phyloP scores from a whole-genome alignment of 225 moss, liverwort and hornwort genomes.

The Thuidium tamariscinum region DNA sequence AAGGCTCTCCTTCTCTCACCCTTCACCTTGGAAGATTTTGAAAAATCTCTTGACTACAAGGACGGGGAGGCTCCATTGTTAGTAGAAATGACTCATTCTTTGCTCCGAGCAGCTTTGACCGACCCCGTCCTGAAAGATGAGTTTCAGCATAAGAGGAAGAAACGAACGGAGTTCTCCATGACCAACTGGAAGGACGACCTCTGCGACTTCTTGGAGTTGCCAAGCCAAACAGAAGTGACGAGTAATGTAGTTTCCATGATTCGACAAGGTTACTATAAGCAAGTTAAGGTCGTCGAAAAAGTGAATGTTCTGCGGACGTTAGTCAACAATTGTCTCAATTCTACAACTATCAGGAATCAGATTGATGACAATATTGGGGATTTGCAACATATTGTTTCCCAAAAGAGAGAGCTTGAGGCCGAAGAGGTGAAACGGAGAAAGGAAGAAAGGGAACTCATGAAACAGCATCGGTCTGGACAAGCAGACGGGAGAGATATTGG shows the following conservation, averaged over 20 bases:
- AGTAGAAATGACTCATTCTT: slow-evolving; percentile 60
- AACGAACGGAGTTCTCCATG: slow-evolving; percentile 48
- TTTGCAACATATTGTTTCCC: slow-evolving; percentile 58
- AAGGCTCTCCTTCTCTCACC: slow-evolving; percentile 81
- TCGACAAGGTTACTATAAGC: slow-evolving; percentile 70
- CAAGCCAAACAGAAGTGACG: slow-evolving; percentile 46
- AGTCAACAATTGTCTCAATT: slow-evolving; percentile 62
- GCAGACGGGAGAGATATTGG: slow-evolving; percentile 20
- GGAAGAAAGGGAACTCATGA: slow-evolving; percentile 46
- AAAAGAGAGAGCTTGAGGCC: slow-evolving; percentile 72
- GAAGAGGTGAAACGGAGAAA: slow-evolving; percentile 66
- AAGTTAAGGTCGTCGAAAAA: slow-evolving; percentile 52
- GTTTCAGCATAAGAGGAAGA: slow-evolving; percentile 83
- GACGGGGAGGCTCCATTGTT: slow-evolving; percentile 82
- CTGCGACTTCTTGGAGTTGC: slow-evolving; percentile 80
- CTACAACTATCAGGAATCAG: slow-evolving; percentile 66
- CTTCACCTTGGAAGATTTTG: slow-evolving; percentile 82
- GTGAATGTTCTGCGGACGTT: slow-evolving; percentile 75
- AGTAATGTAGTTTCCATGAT: slow-evolving; percentile 51
- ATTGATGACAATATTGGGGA: slow-evolving; percentile 90
- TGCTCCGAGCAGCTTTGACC: slow-evolving; percentile 73
- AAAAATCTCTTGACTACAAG: slow-evolving; percentile 86
- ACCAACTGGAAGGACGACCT: slow-evolving; percentile 83
- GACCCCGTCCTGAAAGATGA: slow-evolving; percentile 74
- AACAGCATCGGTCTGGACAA: slow-evolving; percentile 44